phyloP scores from a whole-genome alignment of 2,329 filamentous ascomycete species.

The Fusarium sacchari region DNA sequence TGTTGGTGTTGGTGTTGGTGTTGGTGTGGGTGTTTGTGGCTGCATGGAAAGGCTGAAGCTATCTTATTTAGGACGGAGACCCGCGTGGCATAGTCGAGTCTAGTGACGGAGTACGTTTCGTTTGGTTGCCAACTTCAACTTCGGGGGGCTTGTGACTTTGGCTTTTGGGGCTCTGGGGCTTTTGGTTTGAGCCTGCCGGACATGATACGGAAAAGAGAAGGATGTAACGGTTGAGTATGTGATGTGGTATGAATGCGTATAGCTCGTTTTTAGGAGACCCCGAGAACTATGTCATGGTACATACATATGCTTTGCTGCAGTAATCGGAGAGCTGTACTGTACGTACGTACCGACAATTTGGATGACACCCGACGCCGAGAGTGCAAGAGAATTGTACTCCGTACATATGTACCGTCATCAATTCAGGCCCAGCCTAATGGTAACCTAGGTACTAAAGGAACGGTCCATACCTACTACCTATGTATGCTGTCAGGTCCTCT shows the following conservation, averaged over 20 bases:
- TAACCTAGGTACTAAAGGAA: too few relatives aligned
- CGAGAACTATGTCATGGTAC: not conserved
- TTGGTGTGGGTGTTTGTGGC: conserved; percentile 12
- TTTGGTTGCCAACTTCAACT: conserved; percentile 15
- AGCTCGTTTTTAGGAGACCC: not conserved
- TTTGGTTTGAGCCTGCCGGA: not conserved
- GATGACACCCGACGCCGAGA: not conserved
- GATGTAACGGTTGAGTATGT: not conserved
- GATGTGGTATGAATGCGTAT: not conserved
- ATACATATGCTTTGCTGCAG: not conserved
- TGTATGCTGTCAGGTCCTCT: too few relatives aligned
- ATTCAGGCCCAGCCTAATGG: conserved; percentile 7
- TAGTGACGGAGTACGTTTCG: conserved; percentile 12
- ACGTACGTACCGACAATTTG: conserved; percentile 18
- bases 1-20: not conserved
- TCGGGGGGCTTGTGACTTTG: conserved; percentile 8
- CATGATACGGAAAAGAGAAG: conserved; percentile 6
- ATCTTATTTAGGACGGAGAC: conserved; percentile 21
- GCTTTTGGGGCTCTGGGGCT: not conserved
- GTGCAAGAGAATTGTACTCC: too few relatives aligned
- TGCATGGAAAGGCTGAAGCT: conserved; percentile 27
- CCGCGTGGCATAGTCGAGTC: conserved; percentile 31
- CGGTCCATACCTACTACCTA: too few relatives aligned
- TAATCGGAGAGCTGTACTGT: conserved; percentile 6
- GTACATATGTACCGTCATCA: not conserved